phyloP scores from a whole-genome alignment of 2,329 filamentous ascomycete species.

The Diaporthe vaccinii region DNA sequence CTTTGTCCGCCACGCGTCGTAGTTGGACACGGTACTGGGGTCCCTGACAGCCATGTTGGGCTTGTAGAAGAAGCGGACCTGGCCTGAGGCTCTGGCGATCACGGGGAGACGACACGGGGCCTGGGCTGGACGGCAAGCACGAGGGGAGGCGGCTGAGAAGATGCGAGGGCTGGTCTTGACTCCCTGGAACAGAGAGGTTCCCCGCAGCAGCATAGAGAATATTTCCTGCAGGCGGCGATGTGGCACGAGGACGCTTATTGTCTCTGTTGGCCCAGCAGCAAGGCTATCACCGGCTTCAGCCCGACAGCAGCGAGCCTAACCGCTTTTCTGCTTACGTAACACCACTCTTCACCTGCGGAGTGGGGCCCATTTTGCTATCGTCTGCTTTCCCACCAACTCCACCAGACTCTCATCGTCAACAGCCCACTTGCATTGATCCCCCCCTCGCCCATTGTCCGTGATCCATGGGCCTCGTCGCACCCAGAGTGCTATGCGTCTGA shows the following conservation, averaged over 20 bases:
- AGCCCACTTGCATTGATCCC: conserved; percentile 3
- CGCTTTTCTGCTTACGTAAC: conserved; percentile 20
- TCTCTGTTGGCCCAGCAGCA: conserved; percentile 30
- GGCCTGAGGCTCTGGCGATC: conserved; percentile 27
- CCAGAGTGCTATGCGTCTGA: conserved; percentile 16
- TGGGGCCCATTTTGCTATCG: not conserved
- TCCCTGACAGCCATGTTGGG: conserved; percentile 69
- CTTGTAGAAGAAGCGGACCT: conserved; percentile 44
- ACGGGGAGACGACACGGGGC: conserved; percentile 14
- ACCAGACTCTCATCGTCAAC: not conserved
- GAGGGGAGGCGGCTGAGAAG: conserved; percentile 20
- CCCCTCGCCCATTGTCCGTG: not conserved
- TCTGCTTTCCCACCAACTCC: not conserved
- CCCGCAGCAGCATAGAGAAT: conserved; percentile 39
- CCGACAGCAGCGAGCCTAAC: conserved; percentile 14
- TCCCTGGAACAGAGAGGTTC: conserved; percentile 35
- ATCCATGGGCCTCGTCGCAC: conserved; percentile 14
- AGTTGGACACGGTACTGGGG: conserved; percentile 93
- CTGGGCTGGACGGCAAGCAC: conserved; percentile 31
- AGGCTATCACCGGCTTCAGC: conserved; percentile 36
- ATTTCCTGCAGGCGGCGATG: conserved; percentile 31
- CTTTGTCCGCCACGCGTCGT: conserved; percentile 86
- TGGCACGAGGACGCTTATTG: conserved; percentile 34
- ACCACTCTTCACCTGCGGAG: too few relatives aligned
- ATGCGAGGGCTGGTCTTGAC: conserved; percentile 28